Percentiles rank a stretch among this genome's conserved stretches.
Evolutionary conservation across 169 alveolate species (phyloP).

Genomic region (Perkinsus marinus): DNA sequence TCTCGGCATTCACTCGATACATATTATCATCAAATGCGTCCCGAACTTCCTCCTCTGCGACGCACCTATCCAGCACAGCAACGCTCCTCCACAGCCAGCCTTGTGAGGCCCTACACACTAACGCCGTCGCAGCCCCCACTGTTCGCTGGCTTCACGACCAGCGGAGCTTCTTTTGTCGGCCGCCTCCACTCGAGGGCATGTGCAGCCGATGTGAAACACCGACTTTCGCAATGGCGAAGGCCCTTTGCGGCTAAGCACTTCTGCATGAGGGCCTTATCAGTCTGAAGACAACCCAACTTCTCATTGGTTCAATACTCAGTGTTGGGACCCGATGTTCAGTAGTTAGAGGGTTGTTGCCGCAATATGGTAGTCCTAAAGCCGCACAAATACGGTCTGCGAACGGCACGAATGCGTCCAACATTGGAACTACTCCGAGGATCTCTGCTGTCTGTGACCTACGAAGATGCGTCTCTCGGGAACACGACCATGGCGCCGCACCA

Average conservation of each 20-base stretch:
- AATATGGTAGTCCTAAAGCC: background rate
- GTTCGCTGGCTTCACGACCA: background rate
- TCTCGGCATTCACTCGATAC: background rate
- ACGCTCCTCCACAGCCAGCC: background rate
- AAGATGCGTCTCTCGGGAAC: too few relatives aligned
- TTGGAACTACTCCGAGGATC: background rate
- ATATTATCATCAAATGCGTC: background rate
- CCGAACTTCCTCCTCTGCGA: background rate
- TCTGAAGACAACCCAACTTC: background rate
- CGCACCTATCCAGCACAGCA: background rate
- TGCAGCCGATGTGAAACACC: background rate
- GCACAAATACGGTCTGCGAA: background rate
- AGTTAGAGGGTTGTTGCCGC: background rate
- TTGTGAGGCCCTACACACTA: background rate
- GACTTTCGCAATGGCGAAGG: background rate
- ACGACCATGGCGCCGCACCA: background rate
- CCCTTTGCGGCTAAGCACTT: background rate
- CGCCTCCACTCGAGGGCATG: background rate
- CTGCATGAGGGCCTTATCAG: background rate
- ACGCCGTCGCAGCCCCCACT: background rate
- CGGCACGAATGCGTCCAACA: background rate
- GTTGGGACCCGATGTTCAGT: background rate
- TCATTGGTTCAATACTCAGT: background rate
- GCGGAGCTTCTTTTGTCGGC: background rate
- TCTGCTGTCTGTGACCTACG: background rate